A percentile compares a stretch with the other conserved stretches of the same genome.
Conservation (phyloP, 805 yeast species). For the Candida verbasci region DNA sequence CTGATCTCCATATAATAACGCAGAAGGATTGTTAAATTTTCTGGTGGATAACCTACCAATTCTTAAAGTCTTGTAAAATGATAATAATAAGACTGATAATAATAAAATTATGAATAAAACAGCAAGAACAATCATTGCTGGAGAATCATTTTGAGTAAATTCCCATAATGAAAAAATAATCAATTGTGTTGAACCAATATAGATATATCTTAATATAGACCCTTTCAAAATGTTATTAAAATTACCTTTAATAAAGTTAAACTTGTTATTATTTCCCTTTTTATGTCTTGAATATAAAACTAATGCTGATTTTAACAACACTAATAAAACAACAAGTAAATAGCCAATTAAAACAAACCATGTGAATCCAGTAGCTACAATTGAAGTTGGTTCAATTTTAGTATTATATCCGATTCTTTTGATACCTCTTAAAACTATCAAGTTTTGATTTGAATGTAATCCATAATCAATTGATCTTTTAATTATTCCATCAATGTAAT, state of each 20-base stretch:
- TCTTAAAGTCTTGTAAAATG: conserved; percentile 56
- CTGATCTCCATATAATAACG: conserved; percentile 76
- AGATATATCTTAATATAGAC: conserved; percentile 69
- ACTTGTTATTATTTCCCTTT: conserved; percentile 47
- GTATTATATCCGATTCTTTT: conserved; percentile 76
- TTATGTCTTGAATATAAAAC: conserved; percentile 45
- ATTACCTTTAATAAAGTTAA: conserved; percentile 46
- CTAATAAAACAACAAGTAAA: conserved; percentile 58
- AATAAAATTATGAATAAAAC: conserved; percentile 63
- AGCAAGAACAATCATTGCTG: conserved; percentile 83
- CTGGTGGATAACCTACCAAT: conserved; percentile 62
- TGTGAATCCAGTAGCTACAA: conserved; percentile 84
- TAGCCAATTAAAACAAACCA: conserved; percentile 77
- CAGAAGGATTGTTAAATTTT: conserved; percentile 77
- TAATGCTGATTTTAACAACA: conserved; percentile 48
- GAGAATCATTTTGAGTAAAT: conserved; percentile 74
- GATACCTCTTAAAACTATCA: conserved; percentile 79
- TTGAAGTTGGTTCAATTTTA: conserved; percentile 74
- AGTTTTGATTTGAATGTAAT: conserved; percentile 50
- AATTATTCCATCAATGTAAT: conserved; percentile 21
- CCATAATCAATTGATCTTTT: conserved; percentile 31
- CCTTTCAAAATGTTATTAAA: conserved; percentile 71
- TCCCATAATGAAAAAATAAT: conserved; percentile 83
- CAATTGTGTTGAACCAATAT: conserved; percentile 82
- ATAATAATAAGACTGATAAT: conserved; percentile 57